These are phyloP conservation scores for Amanita rimosa DNA, from an alignment of 768 basidiomycete species.

Conservation along the genomic window DNA sequence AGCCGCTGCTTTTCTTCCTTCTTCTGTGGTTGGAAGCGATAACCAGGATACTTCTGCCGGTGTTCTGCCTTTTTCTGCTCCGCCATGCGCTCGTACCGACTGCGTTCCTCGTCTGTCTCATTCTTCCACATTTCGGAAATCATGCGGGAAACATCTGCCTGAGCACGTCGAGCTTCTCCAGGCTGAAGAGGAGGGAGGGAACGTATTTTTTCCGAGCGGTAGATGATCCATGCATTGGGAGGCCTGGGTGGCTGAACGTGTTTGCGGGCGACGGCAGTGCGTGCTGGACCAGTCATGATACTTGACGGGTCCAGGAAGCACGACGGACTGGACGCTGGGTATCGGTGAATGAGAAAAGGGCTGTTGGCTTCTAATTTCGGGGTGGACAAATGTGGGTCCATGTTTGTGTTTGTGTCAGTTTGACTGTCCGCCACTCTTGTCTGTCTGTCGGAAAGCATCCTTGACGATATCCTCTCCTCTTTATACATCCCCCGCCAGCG, in stretches of 20 bases:
- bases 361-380: constrained; percentile 8
- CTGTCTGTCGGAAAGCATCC: background rate
- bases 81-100: constrained; percentile 40
- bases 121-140: constrained; percentile 57
- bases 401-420: constrained; percentile 14
- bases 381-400: constrained; percentile 18
- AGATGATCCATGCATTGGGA: constrained; percentile 78
- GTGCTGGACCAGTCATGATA: constrained; percentile 13
- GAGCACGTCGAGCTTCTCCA: constrained; percentile 29
- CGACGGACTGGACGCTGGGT: constrained; percentile 2
- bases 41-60: constrained; percentile 37
- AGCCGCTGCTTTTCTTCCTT: constrained; percentile 36
- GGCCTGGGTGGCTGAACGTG: constrained; percentile 44
- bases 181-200: constrained; percentile 24
- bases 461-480: background rate
- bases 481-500: background rate
- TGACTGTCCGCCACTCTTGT: background rate
- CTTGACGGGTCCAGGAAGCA: constrained; percentile 3
- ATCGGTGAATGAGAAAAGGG: constrained; percentile 8
- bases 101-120: constrained; percentile 35
- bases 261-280: constrained; percentile 9
- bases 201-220: constrained; percentile 49
- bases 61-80: constrained; percentile 44
- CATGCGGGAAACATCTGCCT: constrained; percentile 53
- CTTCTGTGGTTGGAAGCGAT: constrained; percentile 46